phyloP scores from a whole-genome alignment of 331 rosid species.

The Erythrophleum ivorense region DNA sequence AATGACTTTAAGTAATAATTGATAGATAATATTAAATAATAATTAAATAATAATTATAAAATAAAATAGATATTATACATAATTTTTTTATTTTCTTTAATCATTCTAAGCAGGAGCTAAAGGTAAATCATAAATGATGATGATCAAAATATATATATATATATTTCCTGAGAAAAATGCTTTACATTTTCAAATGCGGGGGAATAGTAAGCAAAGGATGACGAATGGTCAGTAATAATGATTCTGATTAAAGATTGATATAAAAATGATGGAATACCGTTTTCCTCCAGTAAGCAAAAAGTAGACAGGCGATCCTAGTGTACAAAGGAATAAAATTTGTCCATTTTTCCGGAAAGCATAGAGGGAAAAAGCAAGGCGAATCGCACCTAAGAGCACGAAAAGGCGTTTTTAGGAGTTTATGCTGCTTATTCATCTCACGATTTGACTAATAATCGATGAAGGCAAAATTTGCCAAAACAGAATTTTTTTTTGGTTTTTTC shows the following conservation, averaged over 20 bases:
- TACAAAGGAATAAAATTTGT: slow-evolving; percentile 34
- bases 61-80: no score
- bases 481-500: background rate
- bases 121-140: no score
- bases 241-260: slow-evolving; percentile 5
- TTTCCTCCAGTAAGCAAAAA: slow-evolving; percentile 31
- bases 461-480: background rate
- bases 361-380: background rate
- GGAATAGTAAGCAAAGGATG: background rate
- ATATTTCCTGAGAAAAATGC: background rate
- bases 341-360: background rate
- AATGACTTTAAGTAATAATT: no score
- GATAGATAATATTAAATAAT: no score
- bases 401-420: slow-evolving; percentile 10
- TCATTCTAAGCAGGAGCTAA: no score
- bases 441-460: background rate
- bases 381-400: background rate
- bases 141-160: no score
- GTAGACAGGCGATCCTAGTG: slow-evolving; percentile 12
- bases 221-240: background rate
- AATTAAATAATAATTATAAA: no score
- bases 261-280: background rate
- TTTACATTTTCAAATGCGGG: background rate
- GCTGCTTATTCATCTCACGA: background rate
- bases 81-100: no score